phyloP scores from a whole-genome alignment of 208 protist species.

The Crithidia thermophila region DNA sequence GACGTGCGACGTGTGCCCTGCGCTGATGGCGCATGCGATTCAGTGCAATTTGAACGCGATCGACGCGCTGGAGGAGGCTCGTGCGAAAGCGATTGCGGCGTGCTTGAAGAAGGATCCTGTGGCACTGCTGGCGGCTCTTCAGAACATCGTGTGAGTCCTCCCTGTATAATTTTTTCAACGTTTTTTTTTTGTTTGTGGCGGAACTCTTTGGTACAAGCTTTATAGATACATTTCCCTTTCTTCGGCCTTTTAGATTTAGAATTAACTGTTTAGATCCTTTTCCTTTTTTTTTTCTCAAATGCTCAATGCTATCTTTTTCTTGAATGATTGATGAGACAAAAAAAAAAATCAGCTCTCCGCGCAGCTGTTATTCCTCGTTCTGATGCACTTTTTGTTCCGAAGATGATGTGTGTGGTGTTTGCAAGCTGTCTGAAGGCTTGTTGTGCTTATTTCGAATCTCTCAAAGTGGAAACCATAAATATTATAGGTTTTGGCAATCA shows the following conservation, averaged over 20 bases:
- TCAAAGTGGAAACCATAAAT: too few species aligned
- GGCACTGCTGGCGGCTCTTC: slow-evolving; percentile 48
- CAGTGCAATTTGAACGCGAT: slow-evolving; percentile 51
- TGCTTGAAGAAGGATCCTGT: slow-evolving; percentile 51
- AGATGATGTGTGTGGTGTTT: not conserved
- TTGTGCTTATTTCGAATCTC: too few species aligned
- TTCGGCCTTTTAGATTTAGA: too few species aligned
- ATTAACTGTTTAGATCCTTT: not conserved
- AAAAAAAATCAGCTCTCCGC: too few species aligned
- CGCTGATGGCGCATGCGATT: slow-evolving; percentile 43
- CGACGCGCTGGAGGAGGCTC: slow-evolving; percentile 37
- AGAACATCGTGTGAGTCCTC: slow-evolving; percentile 29
- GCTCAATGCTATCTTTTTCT: not conserved
- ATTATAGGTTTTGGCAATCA: too few species aligned
- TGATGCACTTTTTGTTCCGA: not conserved
- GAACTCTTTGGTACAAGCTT: too few species aligned
- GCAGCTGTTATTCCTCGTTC: too few species aligned
- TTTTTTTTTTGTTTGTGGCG: too few species aligned
- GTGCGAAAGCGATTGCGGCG: slow-evolving; percentile 49
- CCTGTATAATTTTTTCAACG: too few species aligned
- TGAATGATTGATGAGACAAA: too few species aligned
- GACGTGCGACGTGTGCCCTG: slow-evolving; percentile 41
- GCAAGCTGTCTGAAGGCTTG: too few species aligned
- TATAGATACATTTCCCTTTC: too few species aligned
- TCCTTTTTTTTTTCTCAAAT: not conserved